A percentile compares a stretch with the other conserved stretches of the same genome.
Conservation (phyloP, 176 grass and related monocot genomes). For the Eragrostis curvula region DNA sequence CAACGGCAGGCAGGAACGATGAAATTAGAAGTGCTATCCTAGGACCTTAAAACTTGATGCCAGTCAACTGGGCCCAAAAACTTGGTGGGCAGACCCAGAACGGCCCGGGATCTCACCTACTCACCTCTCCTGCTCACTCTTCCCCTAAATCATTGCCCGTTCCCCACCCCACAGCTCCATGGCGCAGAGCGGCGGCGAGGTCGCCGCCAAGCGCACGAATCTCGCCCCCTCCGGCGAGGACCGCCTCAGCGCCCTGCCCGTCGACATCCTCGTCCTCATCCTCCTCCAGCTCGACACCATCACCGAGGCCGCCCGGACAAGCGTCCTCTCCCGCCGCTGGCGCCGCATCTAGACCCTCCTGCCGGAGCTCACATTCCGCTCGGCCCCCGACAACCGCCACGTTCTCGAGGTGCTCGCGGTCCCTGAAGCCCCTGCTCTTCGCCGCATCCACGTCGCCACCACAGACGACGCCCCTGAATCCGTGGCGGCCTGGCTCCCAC, state of each 20-base stretch:
- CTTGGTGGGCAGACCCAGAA: too few relatives aligned
- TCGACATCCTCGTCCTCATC: slow-evolving; percentile 17
- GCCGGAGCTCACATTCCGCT: not conserved
- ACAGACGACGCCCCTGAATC: not conserved
- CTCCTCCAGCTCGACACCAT: not conserved
- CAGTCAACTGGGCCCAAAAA: too few relatives aligned
- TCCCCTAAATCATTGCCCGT: too few relatives aligned
- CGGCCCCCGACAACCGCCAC: not conserved
- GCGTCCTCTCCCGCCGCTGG: slow-evolving; percentile 39
- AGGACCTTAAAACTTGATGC: too few relatives aligned
- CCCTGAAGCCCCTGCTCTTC: not conserved
- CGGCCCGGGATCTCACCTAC: too few relatives aligned
- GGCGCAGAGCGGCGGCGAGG: not conserved
- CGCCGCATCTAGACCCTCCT: slow-evolving; percentile 26
- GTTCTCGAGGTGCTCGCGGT: not conserved
- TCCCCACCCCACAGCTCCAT: too few relatives aligned
- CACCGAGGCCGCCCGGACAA: slow-evolving; percentile 1
- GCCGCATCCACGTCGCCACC: not conserved
- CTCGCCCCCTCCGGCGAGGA: not conserved
- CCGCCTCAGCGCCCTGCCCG: slow-evolving; percentile 29
- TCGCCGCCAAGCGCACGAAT: slow-evolving; percentile 17
- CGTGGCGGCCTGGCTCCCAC: slow-evolving; percentile 34
- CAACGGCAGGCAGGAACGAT: too few relatives aligned
- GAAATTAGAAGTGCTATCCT: too few relatives aligned
- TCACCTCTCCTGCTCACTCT: too few relatives aligned